These are phyloP conservation scores for Colletotrichum paranaense DNA, from an alignment of 2,329 filamentous ascomycete species.

Conservation along the genomic window DNA sequence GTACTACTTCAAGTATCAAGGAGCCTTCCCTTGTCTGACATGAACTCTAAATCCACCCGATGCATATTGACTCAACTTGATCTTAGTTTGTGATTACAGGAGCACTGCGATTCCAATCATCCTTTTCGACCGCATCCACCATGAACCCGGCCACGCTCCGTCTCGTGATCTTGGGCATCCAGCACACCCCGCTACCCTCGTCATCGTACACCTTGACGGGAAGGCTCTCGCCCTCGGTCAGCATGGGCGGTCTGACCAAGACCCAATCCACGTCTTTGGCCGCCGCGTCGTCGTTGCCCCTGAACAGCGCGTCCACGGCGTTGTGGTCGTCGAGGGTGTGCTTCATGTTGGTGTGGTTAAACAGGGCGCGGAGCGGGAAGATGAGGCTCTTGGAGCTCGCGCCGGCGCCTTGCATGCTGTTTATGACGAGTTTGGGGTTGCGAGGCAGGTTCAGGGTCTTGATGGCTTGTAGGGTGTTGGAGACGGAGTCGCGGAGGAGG, in stretches of 20 bases:
- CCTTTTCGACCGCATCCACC: constrained; percentile 53
- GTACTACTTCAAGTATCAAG: background rate
- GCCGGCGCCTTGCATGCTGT: constrained; percentile 62
- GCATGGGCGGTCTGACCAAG: constrained; percentile 55
- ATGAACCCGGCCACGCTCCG: constrained; percentile 58
- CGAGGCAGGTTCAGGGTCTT: constrained; percentile 43
- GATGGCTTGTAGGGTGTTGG: constrained; percentile 51
- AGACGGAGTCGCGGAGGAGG: constrained; percentile 58
- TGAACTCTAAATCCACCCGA: background rate
- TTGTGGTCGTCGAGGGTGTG: constrained; percentile 60
- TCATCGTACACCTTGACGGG: constrained; percentile 53
- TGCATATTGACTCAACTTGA: background rate
- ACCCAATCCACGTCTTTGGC: constrained; percentile 50
- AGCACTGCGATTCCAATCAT: constrained; percentile 53
- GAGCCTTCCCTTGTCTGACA: background rate
- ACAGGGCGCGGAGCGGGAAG: constrained; percentile 54
- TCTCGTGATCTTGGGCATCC: constrained; percentile 51
- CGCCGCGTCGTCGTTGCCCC: constrained; percentile 42
- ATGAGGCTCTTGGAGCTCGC: constrained; percentile 55
- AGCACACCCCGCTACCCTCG: constrained; percentile 52
- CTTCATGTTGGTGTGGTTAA: constrained; percentile 58
- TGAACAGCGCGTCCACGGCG: constrained; percentile 54
- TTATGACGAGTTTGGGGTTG: constrained; percentile 55
- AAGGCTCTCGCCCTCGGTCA: constrained; percentile 51
- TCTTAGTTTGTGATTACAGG: constrained; percentile 59